Evolutionary conservation across 257 asterid genomes (phyloP).

Genomic region (Solanum etuberosum): DNA sequence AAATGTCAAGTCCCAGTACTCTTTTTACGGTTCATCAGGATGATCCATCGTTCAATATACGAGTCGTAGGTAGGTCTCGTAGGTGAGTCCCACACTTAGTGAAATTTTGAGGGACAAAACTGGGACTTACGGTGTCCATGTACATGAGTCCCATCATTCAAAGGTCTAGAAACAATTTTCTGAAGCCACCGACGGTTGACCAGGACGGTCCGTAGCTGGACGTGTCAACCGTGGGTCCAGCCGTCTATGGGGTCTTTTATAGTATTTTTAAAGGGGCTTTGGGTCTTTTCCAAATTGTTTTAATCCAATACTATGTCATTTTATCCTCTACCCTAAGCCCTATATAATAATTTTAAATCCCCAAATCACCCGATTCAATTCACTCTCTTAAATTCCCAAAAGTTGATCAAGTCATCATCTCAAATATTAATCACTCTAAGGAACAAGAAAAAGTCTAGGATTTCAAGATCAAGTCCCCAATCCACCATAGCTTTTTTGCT

Average conservation of each 20-base stretch:
- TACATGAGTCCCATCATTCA: neutral
- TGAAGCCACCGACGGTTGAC: neutral
- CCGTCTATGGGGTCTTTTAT: too few species aligned
- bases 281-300: neutral
- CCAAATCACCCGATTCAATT: neutral
- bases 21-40: neutral
- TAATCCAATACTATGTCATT: neutral
- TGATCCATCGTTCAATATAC: too few species aligned
- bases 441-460: too few species aligned
- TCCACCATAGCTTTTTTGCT: too few species aligned
- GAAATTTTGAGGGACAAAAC: neutral
- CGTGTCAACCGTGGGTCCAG: too few species aligned
- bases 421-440: neutral
- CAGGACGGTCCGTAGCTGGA: neutral
- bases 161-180: neutral
- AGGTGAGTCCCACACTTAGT: neutral
- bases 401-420: neutral
- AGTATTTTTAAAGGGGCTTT: neutral
- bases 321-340: neutral
- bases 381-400: neutral
- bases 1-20: neutral
- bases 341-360: too few species aligned
- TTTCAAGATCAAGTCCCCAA: too few species aligned
- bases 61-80: neutral
- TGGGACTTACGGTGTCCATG: neutral